Percentiles rank a stretch among this genome's conserved stretches.
phyloP scores from a whole-genome alignment of 78 protist species.

The Pigoraptor vietnamica region DNA sequence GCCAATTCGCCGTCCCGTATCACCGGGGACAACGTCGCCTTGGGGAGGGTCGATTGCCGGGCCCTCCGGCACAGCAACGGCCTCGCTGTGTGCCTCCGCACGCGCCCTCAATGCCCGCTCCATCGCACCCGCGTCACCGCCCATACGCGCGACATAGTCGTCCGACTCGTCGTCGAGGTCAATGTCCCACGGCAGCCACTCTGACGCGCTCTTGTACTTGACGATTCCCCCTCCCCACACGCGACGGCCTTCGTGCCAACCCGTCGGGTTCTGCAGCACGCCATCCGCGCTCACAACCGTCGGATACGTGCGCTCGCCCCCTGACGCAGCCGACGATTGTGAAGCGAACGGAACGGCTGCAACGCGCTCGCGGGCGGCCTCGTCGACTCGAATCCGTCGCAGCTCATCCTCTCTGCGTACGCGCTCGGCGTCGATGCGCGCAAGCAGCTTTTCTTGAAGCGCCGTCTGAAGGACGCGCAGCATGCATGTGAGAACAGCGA shows the following conservation, averaged over 20 bases:
- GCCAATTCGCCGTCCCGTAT: neutral
- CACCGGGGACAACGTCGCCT: neutral
- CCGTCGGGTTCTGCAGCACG: neutral
- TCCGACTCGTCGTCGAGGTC: neutral
- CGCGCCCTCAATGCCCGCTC: neutral
- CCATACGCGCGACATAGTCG: neutral
- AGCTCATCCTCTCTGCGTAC: neutral
- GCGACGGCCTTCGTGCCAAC: neutral
- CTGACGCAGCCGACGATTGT: neutral
- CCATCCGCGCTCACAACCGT: neutral
- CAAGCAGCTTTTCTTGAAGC: neutral
- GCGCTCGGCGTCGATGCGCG: neutral
- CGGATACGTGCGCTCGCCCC: neutral
- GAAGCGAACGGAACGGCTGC: neutral
- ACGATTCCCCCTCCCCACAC: neutral
- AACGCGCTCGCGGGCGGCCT: neutral
- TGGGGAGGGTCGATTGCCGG: neutral
- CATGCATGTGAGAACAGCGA: too few species aligned
- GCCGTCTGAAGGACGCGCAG: too few species aligned
- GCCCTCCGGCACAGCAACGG: too few species aligned
- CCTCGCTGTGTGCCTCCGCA: neutral
- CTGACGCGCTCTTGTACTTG: neutral
- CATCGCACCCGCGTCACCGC: neutral
- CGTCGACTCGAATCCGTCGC: neutral
- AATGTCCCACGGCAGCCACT: neutral